Evolutionary conservation across 768 basidiomycete genomes (phyloP).

Genomic region (Flagelloscypha sp.): DNA sequence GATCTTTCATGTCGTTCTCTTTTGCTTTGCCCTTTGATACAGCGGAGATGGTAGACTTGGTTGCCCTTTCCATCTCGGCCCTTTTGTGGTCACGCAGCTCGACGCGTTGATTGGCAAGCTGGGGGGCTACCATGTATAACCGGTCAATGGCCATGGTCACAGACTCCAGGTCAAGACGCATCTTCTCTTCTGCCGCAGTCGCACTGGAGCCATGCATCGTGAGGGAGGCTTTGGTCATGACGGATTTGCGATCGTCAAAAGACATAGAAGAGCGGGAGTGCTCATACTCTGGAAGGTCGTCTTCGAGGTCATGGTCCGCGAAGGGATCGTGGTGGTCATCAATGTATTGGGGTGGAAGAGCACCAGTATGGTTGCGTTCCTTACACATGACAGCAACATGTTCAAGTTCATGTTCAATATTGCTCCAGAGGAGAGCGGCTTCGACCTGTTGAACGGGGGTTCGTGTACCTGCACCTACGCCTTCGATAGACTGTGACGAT

Average conservation of each 20-base stretch:
- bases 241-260: conserved; percentile 27
- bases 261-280: conserved; percentile 23
- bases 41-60: conserved; percentile 20
- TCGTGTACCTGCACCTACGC: conserved; percentile 26
- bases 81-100: conserved; percentile 70
- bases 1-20: conserved; percentile 39
- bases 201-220: conserved; percentile 17
- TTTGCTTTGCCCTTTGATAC: conserved; percentile 37
- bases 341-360: conserved; percentile 44
- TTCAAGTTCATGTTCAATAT: conserved; percentile 70
- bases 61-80: conserved; percentile 66
- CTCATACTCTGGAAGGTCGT: conserved; percentile 52
- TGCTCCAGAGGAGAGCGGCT: conserved; percentile 61
- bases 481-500: conserved; percentile 11
- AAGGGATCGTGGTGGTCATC: no score
- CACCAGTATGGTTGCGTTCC: conserved; percentile 32
- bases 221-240: conserved; percentile 19
- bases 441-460: conserved; percentile 47
- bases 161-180: conserved; percentile 75
- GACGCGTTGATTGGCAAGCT: conserved; percentile 87
- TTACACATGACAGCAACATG: conserved; percentile 58
- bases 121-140: conserved; percentile 78
- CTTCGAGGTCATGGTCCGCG: conserved; percentile 24
- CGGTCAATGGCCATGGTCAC: conserved; percentile 87
- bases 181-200: conserved; percentile 63